Evolutionary conservation across 2,329 filamentous ascomycete species (phyloP), one percentile per base, ranked within the genome.

Genomic region (Alternaria brassicicola): DNA sequence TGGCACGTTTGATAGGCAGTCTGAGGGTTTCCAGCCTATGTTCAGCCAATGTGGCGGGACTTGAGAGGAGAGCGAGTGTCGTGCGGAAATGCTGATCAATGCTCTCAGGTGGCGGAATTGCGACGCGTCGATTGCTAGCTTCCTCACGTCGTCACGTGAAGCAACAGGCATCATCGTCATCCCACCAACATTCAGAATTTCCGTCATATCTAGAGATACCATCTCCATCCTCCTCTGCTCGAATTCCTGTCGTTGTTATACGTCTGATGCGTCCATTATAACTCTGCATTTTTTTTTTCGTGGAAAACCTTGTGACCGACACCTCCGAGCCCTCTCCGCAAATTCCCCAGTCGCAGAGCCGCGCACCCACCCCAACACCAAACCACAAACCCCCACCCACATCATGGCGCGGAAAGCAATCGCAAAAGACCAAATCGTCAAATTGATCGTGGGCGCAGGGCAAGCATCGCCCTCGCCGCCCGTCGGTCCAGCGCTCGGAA

Each of bases 391-490:
- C 51, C 35, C 50, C 42, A 57, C 38, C 26, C 42, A 66, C 48
- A 67, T 51, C 58, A 78, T 78, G 76, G 76, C 76, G 30, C 71
- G 70, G 53, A 74, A 74, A 66, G 74, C 71, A 54, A 62, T 78
- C 62, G 59, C 66, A 59, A 76, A 70, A 62, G 76, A 78, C 43
- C 73, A 76, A 55, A 88, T 98, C 59, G 93, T 99, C 77, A 99
- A 98, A 83, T 86, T 99, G 78, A 96, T 99, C 68, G 95, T 99
- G 62, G 95, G 94, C 71, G 95, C 95, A 56, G 95, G 95, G 25
- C 92, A 97, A 79, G 95, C 95, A 59, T 94, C 89, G 72, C 95
- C 95, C 28, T 96, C 93, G 80, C 95, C 95, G 31, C 95, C 95
- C 4, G 93, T 99, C 72, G 95, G 95, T 83, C 95, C 95, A 57